phyloP scores from a whole-genome alignment of 2,329 filamentous ascomycete genomes.

The Aspergillus unguis region DNA sequence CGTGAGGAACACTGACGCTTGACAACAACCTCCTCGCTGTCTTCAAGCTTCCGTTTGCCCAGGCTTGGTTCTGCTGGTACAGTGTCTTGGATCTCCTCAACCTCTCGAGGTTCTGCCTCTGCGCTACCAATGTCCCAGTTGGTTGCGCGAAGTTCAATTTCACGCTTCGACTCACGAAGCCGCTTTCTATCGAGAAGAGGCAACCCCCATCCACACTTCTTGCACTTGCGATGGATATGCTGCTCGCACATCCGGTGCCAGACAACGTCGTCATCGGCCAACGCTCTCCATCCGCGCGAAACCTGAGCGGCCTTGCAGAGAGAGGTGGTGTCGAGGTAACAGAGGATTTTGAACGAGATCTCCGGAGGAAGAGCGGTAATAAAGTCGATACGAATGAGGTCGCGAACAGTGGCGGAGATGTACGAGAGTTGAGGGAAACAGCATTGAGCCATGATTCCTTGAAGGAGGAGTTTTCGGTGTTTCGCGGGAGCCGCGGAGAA shows the following conservation, averaged over 20 bases:
- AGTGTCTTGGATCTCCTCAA: not conserved
- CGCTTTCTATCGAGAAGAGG: conserved; percentile 85
- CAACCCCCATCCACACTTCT: conserved; percentile 92
- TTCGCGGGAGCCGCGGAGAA: conserved; percentile 94
- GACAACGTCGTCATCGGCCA: conserved; percentile 96
- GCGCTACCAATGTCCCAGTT: conserved; percentile 56
- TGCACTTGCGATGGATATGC: conserved; percentile 90
- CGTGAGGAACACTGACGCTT: conserved; percentile 32
- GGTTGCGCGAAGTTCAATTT: conserved; percentile 69
- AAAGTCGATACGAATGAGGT: conserved; percentile 97
- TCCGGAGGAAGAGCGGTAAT: conserved; percentile 83
- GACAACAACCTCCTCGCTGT: conserved; percentile 26
- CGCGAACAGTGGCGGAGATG: conserved; percentile 83
- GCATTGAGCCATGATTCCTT: conserved; percentile 92
- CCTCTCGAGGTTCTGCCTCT: conserved; percentile 38
- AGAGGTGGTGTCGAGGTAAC: conserved; percentile 87
- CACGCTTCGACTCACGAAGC: conserved; percentile 78
- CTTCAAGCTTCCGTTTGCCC: conserved; percentile 29
- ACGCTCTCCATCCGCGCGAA: conserved; percentile 76
- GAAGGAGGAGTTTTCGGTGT: conserved; percentile 92
- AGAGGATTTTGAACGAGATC: conserved; percentile 88
- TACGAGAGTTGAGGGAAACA: conserved; percentile 96
- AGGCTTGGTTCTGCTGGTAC: conserved; percentile 6
- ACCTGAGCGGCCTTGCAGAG: conserved; percentile 96
- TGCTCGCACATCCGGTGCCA: conserved; percentile 99